Evolutionary conservation across 1,284 basidiomycete genomes (phyloP), one percentile per base, ranked within the genome.

Genomic region (Athelia psychrophila): DNA sequence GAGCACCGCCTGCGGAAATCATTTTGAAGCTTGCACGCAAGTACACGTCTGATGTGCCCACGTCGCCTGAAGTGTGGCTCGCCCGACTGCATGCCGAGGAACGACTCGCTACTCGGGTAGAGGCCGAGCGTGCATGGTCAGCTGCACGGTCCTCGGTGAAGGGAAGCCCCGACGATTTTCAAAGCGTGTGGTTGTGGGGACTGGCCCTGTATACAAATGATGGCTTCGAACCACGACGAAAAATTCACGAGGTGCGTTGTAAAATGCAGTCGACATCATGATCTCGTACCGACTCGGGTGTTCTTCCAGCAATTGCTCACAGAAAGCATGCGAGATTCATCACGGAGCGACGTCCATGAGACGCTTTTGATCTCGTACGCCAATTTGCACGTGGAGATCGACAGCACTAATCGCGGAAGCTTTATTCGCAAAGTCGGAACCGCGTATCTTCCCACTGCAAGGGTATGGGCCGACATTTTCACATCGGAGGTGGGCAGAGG

Each of bases 151-250:
- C 57, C 8, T 58, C 57, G 3, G 74, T 76, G 36, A 54, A 56
- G 35, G 70, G 68, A 19, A 58, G 59, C 24, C 62, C 53, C 49
- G 66, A 67, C 23, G 70, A 66, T 2, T 54, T 69, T 25, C 60
- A 69, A 52, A 67, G 67, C 47, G 66, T 86, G 15, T 81, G 80
- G 80, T 59, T 72, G 25, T 83, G 79, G 80, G 79, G 80, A 45
- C 58, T 81, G 13, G 63, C 67, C 27, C 57, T 53, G 48, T 61
- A 20, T 52, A 54, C 52, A 50, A 56, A 53, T 53, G 55, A 55
- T 51, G 49, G 50, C 42, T 36, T 45, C 44, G 63, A 58, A 46
- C 62, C 60, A 50, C 59, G 57, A 47, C 59, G 60, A 51, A 54
- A 56, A 45, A 52, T 69, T 44, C 70, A 74, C 56, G 69, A 77